Conservation (phyloP, 495 filamentous ascomycete genomes). For the Penicillium arizonense region DNA sequence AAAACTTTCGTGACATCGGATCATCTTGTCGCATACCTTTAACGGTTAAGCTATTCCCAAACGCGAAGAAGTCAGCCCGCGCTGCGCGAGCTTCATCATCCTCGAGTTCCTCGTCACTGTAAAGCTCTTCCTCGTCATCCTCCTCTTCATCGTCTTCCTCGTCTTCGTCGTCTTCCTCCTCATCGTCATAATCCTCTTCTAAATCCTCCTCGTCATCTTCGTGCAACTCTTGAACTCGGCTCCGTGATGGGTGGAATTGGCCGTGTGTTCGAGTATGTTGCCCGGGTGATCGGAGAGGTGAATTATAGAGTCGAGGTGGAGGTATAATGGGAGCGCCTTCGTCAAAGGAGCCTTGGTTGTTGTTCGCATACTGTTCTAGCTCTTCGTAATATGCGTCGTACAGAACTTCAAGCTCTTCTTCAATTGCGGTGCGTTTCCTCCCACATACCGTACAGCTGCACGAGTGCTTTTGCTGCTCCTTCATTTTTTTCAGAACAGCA, state of each 20-base stretch:
- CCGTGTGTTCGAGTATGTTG: constrained; percentile 44
- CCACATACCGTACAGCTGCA: constrained; percentile 98
- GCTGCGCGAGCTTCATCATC: constrained; percentile 51
- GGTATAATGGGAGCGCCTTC: constrained; percentile 63
- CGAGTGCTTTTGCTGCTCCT: constrained; percentile 99
- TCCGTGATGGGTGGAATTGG: constrained; percentile 50
- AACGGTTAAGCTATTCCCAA: constrained; percentile 94
- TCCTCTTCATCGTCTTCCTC: constrained; percentile 53
- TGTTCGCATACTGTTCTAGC: constrained; percentile 93
- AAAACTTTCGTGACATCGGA: not conserved
- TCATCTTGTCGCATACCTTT: constrained; percentile 65
- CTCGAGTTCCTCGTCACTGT: constrained; percentile 55
- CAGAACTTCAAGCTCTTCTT: constrained; percentile 97
- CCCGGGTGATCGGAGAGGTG: constrained; percentile 38
- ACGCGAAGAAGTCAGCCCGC: constrained; percentile 85
- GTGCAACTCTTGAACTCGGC: constrained; percentile 60
- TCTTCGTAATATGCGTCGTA: constrained; percentile 99
- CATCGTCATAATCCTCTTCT: constrained; percentile 52
- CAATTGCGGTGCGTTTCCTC: constrained; percentile 93
- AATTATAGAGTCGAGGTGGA: constrained; percentile 56
- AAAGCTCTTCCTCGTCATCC: constrained; percentile 51
- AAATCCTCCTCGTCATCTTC: constrained; percentile 67
- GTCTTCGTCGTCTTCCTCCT: constrained; percentile 51
- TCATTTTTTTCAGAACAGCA: constrained; percentile 98
- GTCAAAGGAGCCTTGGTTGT: constrained; percentile 66